A percentile compares a stretch with the other conserved stretches of the same genome.
Conservation (phyloP, 345 rosid genomes). For the Anastatica hierochuntica region DNA sequence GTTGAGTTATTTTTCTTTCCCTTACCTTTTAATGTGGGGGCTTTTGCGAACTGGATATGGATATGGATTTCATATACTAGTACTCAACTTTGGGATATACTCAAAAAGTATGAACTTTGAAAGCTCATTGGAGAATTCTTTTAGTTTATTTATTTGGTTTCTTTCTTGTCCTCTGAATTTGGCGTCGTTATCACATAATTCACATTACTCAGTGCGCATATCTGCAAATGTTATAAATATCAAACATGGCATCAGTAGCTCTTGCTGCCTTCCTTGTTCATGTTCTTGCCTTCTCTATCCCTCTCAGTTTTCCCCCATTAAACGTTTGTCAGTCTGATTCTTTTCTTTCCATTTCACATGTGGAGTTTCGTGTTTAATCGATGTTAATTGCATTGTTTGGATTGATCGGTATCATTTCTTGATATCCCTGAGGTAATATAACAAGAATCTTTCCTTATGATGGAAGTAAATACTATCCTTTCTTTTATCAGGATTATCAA, state of each 20-base stretch:
- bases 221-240: neutral
- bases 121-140: neutral
- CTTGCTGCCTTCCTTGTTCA: neutral
- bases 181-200: conserved; percentile 1
- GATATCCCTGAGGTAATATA: neutral
- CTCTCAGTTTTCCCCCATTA: neutral
- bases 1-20: neutral
- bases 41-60: neutral
- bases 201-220: neutral
- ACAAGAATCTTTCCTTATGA: neutral
- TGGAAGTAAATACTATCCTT: neutral
- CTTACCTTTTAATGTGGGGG: neutral
- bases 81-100: conserved; percentile 1
- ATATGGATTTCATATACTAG: neutral
- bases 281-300: neutral
- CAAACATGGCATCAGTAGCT: neutral
- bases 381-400: conserved; percentile 1
- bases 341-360: conserved; percentile 5
- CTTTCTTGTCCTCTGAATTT: conserved; percentile 6
- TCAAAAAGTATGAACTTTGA: neutral
- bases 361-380: neutral
- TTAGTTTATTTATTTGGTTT: neutral
- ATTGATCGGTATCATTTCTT: neutral
- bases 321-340: neutral
- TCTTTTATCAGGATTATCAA: conserved; percentile 61